Evolutionary conservation across 108 stramenopile genomes (phyloP), one percentile per base, ranked within the genome.

Genomic region (Cyclotella baltica): DNA sequence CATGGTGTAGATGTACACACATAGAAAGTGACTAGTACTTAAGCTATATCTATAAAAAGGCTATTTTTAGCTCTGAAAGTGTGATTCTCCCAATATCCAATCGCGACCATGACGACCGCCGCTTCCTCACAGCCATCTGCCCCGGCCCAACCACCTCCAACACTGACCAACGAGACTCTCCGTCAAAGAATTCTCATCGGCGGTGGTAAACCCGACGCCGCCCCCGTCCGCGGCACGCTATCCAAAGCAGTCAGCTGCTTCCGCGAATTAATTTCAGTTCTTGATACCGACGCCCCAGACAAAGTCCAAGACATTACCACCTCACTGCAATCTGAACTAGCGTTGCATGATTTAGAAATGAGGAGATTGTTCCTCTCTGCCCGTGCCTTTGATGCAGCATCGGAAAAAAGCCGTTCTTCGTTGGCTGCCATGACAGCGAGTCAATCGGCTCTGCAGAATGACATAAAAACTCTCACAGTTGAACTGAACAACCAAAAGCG

Each of bases 151-250:
- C 20, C 74, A n/a, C 57, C 58, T 18, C 0, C 62, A 33, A 34
- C 70, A 15, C 43, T 75, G 19, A 62, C 40, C 63, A 67, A 75
- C 29, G 70, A 70, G 0, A 82, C 81, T 25, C 74, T 82, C 62
- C 81, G 81, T n/a, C 68, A 75, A 61, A 61, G 81, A 27, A 75
- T 82, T 38, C 74, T 82, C 30, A 75, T 62, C 4, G 74, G 74
- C 22, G 74, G 81, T 19, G 61, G 77, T 6, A 58, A 61, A 22
- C 59, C 59, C n/a, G 31, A 61, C n/a, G 34, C 64, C 20, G 69
- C 28, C 53, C 50, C 57, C 22, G 55, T 33, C 0, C 81, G 81
- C 30, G 80, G 80, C 16, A 72, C 79, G 15, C 64, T 82, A 2
- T 13, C 81, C 38, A 75, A 76, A 62, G 81, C 75, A 0, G 81